phyloP scores from a whole-genome alignment of 768 basidiomycete species.

The Russula earlei region DNA sequence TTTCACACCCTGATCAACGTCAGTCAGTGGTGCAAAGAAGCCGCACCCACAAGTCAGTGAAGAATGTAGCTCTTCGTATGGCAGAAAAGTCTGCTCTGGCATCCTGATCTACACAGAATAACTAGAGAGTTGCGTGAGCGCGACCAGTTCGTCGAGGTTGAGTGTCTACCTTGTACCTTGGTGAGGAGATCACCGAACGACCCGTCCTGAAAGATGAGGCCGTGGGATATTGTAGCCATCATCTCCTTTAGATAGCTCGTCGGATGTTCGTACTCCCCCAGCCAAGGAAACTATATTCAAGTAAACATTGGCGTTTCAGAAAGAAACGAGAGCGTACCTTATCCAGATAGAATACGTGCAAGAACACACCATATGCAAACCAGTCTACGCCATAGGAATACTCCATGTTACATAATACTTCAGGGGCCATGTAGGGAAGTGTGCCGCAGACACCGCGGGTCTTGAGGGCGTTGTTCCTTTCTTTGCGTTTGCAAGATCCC shows the following conservation, averaged over 20 bases:
- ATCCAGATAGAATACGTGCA: conserved; percentile 10
- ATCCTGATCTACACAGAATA: conserved; percentile 6
- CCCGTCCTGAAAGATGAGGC: background rate
- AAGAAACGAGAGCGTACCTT: background rate
- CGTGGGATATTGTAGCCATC: conserved; percentile 4
- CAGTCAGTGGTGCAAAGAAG: background rate
- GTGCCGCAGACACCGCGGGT: conserved; percentile 11
- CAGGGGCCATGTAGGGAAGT: conserved; percentile 18
- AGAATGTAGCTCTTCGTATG: conserved; percentile 4
- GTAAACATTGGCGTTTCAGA: background rate
- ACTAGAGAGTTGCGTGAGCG: background rate
- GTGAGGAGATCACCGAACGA: conserved; percentile 4
- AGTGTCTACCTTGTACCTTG: background rate
- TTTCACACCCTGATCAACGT: background rate
- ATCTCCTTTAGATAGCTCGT: conserved; percentile 8
- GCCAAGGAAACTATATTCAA: conserved; percentile 11
- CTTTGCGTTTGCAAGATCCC: background rate
- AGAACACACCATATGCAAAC: conserved; percentile 18
- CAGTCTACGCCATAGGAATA: conserved; percentile 18
- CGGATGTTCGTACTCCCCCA: conserved; percentile 8
- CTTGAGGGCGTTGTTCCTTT: background rate
- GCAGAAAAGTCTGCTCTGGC: conserved; percentile 5
- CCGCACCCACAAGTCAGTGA: conserved; percentile 6
- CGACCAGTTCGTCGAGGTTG: background rate
- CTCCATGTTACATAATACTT: conserved; percentile 5